phyloP scores from a whole-genome alignment of 2,329 filamentous ascomycete species.

The Fusarium piperis region DNA sequence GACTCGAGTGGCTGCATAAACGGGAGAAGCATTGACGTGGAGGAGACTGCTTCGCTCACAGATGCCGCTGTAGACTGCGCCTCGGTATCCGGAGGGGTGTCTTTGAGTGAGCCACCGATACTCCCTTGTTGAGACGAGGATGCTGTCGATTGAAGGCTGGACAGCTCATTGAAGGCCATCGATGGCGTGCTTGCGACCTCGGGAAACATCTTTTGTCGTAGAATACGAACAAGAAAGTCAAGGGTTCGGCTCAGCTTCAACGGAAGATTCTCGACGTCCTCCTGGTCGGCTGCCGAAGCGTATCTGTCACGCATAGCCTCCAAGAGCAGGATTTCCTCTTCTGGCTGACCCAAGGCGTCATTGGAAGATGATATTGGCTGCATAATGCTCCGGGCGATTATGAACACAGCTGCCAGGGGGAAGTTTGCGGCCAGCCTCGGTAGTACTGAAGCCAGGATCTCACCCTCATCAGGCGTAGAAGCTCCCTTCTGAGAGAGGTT shows the following conservation, averaged over 20 bases:
- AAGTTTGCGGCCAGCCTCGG: conserved; percentile 35
- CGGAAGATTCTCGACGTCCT: conserved; percentile 30
- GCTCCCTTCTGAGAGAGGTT: neutral
- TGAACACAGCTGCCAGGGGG: conserved; percentile 36
- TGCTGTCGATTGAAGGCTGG: conserved; percentile 33
- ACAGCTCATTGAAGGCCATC: conserved; percentile 38
- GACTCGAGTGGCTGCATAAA: conserved; percentile 34
- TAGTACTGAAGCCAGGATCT: conserved; percentile 11
- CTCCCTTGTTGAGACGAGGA: conserved; percentile 36
- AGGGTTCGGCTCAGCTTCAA: conserved; percentile 33
- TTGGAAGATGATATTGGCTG: conserved; percentile 30
- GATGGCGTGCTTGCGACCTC: conserved; percentile 25
- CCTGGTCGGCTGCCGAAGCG: conserved; percentile 24
- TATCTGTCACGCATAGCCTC: conserved; percentile 38
- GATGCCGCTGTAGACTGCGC: conserved; percentile 22
- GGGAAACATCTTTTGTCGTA: conserved; percentile 31
- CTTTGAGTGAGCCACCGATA: conserved; percentile 32
- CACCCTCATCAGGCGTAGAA: conserved; percentile 6
- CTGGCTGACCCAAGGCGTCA: conserved; percentile 8
- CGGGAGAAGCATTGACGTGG: conserved; percentile 31
- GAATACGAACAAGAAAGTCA: conserved; percentile 22
- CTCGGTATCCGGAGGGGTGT: conserved; percentile 35
- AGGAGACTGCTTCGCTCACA: conserved; percentile 11
- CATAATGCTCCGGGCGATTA: conserved; percentile 25
- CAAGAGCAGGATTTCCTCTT: conserved; percentile 41